Evolutionary conservation across 768 basidiomycete species (phyloP).

Genomic region (Amanita exitialis): DNA sequence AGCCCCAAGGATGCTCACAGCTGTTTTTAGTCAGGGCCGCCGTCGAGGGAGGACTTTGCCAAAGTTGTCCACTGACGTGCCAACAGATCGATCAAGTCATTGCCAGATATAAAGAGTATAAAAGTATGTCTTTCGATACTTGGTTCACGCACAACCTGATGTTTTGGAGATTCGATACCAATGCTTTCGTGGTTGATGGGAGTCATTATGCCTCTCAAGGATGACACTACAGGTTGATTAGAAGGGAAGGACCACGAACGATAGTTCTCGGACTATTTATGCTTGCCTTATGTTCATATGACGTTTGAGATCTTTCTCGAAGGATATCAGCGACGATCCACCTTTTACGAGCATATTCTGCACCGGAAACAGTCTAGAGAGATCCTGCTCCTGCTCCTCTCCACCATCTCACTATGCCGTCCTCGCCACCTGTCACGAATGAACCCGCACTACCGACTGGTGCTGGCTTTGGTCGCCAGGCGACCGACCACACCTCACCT

Average conservation of each 20-base stretch:
- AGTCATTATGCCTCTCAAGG: conserved; percentile 32
- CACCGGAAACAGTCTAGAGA: not conserved
- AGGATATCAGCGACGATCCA: not conserved
- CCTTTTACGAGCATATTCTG: not conserved
- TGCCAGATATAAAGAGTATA: conserved; percentile 24
- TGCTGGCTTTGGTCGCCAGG: conserved; percentile 63
- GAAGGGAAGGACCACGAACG: not conserved
- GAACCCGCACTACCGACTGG: conserved; percentile 46
- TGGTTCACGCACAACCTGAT: not conserved
- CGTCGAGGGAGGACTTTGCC: conserved; percentile 19
- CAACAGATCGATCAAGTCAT: conserved; percentile 28
- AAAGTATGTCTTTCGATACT: conserved; percentile 18
- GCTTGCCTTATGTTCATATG: no score
- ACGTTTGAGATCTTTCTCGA: no score
- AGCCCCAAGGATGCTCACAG: conserved; percentile 5
- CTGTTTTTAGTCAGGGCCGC: conserved; percentile 17
- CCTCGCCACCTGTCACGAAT: conserved; percentile 69
- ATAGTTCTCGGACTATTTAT: not conserved
- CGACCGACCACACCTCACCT: conserved; percentile 78
- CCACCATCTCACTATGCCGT: conserved; percentile 72
- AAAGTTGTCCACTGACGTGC: conserved; percentile 25
- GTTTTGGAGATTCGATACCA: conserved; percentile 17
- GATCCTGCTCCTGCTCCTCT: conserved; percentile 46
- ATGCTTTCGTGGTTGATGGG: conserved; percentile 32
- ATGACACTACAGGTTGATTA: conserved; percentile 1